Conservation (phyloP, 2,329 filamentous ascomycete species). For the Xenoacremonium recifei region DNA sequence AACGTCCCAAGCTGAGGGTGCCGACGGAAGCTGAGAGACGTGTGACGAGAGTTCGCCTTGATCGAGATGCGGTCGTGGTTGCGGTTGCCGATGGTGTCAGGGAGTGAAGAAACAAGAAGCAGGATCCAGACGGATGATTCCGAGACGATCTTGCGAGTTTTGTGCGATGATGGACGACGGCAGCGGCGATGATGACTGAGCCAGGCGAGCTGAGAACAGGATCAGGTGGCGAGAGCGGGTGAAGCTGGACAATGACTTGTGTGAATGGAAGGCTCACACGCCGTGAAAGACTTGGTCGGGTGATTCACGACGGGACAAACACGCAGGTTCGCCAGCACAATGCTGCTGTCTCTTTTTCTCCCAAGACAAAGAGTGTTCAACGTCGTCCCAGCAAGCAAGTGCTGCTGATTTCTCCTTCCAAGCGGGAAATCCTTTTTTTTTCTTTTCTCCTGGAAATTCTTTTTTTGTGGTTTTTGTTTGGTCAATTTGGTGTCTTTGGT, state of each 20-base stretch:
- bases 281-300: conserved; percentile 16
- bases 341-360: conserved; percentile 16
- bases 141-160: conserved; percentile 4
- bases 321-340: conserved; percentile 25
- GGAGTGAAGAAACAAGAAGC: conserved; percentile 7
- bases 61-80: too few relatives aligned
- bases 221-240: conserved; percentile 15
- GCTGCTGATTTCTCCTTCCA: too few relatives aligned
- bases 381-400: conserved; percentile 17
- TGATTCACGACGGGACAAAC: conserved; percentile 21
- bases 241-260: conserved; percentile 9
- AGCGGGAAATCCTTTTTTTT: conserved; percentile 24
- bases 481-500: conserved; percentile 11
- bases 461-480: conserved; percentile 22
- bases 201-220: conserved; percentile 8
- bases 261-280: conserved; percentile 20
- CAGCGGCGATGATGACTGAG: not conserved
- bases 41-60: too few relatives aligned
- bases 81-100: too few relatives aligned
- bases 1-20: conserved; percentile 2
- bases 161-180: not conserved
- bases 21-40: not conserved
- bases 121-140: conserved; percentile 9
- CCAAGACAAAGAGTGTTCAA: conserved; percentile 17
- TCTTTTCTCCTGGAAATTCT: conserved; percentile 27